Evolutionary conservation across 2,329 filamentous ascomycete genomes (phyloP).

Genomic region (Epichloe hybrida): DNA sequence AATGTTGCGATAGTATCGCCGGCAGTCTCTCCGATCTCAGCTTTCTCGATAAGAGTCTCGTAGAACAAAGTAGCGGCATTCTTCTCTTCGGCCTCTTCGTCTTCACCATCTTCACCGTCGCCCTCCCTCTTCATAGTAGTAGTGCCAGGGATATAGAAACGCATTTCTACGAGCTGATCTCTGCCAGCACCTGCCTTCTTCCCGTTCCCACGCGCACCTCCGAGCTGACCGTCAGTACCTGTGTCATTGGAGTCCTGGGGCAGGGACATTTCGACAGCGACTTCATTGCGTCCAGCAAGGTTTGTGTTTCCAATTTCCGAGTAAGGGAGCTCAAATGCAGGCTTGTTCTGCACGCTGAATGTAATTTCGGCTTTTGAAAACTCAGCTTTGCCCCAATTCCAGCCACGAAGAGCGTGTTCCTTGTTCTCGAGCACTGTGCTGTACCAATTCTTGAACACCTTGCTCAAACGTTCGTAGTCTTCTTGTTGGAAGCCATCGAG

Average conservation of each 20-base stretch:
- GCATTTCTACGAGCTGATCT: constrained; percentile 95
- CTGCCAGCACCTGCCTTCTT: constrained; percentile 80
- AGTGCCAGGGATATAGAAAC: constrained; percentile 93
- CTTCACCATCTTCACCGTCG: constrained; percentile 55
- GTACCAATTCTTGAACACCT: constrained; percentile 98
- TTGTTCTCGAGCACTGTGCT: constrained; percentile 82
- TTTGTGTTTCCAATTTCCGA: constrained; percentile 97
- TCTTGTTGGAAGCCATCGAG: constrained; percentile 91
- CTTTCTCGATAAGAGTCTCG: constrained; percentile 94
- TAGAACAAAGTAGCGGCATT: constrained; percentile 97
- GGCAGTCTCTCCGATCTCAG: constrained; percentile 97
- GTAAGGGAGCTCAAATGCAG: constrained; percentile 93
- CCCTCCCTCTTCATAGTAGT: constrained; percentile 58
- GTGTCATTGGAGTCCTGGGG: constrained; percentile 58
- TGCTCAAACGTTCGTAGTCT: constrained; percentile 81
- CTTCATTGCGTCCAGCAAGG: constrained; percentile 91
- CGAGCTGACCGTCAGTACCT: constrained; percentile 58
- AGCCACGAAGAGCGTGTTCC: constrained; percentile 88
- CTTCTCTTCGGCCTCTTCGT: constrained; percentile 53
- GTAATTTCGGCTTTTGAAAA: constrained; percentile 89
- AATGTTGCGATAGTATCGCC: constrained; percentile 97
- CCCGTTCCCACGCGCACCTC: constrained; percentile 61
- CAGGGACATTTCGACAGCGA: constrained; percentile 84
- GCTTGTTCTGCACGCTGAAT: constrained; percentile 94
- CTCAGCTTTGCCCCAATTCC: constrained; percentile 99